phyloP scores from a whole-genome alignment of 2,329 filamentous ascomycete species.

The Ilyonectria destructans region DNA sequence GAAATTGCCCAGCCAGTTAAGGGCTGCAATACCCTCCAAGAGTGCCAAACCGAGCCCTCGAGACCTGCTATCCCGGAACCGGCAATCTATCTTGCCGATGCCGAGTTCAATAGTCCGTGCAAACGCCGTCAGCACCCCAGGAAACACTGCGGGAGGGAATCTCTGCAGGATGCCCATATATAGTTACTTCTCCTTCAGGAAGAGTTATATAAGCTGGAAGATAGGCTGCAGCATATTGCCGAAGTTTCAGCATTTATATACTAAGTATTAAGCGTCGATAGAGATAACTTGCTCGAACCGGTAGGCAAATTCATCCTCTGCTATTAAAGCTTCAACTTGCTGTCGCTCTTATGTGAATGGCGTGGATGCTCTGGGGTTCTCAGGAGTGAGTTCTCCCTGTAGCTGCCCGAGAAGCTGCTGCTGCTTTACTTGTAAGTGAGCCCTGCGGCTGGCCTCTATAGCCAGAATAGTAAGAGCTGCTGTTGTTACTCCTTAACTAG shows the following conservation, averaged over 20 bases:
- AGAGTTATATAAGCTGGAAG: constrained; percentile 34
- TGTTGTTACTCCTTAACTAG: constrained; percentile 18
- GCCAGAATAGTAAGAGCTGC: constrained; percentile 19
- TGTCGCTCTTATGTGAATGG: constrained; percentile 22
- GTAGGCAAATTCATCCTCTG: constrained; percentile 13
- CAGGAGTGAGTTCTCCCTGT: constrained; percentile 14
- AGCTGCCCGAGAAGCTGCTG: constrained; percentile 17
- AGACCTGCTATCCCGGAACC: too few species aligned
- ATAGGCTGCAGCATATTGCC: constrained; percentile 23
- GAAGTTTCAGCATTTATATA: constrained; percentile 15
- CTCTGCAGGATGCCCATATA: constrained; percentile 25
- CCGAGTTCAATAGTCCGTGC: too few species aligned
- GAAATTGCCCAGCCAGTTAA: too few species aligned
- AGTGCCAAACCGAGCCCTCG: too few species aligned
- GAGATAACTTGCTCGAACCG: constrained; percentile 31
- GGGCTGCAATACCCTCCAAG: too few species aligned
- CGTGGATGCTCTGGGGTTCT: constrained; percentile 12
- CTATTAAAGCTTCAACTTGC: constrained; percentile 4
- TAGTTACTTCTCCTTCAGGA: constrained; percentile 23
- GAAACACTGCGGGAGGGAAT: background rate
- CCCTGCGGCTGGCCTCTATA: background rate
- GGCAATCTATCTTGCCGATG: too few species aligned
- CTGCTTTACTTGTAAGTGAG: background rate
- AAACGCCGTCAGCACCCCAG: too few species aligned
- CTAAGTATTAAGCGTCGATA: constrained; percentile 7